Base-by-base conservation (phyloP, 768 basidiomycete genomes). In the Kondoa subrosea region DNA sequence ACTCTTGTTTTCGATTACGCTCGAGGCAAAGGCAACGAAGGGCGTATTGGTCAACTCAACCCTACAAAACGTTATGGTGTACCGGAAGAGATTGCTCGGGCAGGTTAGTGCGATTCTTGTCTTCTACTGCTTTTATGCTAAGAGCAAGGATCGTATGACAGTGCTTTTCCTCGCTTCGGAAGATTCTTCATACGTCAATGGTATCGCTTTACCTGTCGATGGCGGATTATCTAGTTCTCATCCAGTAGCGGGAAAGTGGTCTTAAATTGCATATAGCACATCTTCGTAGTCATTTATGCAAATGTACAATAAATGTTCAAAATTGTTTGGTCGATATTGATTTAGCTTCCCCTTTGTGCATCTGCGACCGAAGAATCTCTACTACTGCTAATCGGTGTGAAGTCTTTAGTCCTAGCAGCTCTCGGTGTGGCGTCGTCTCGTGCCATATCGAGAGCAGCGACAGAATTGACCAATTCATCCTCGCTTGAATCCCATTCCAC, bases 31-130 rank as follows among this genome's bases (percentile, higher is more conserved):
- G 91, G 91, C 8, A 87, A 80, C n/a, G 81, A 78, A 25, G 78
- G 79, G 64, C 90, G 86, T 78, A 82, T 96, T 64, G 91, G 91
- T 2, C 84, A 88, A 74, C 78, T 93, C 66, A 92, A 92, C 75
- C 85, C 91, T 12, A 75, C 89, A 68, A 85, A 88, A 25, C 81
- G 91, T 66, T 89, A 85, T 21, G 71, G 73, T 17, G 71, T 68
- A 29, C 57, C 68, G 12, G 26, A 75, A 88, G 89, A 96, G 81
- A 86, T 96, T 67, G 92, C 89, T 1, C 85, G 87, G 69, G 85
- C 83, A 63, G 40, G 40, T 50, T 21, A 50, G 88, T 86, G 0
- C 78, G 91, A 26, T 95, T 91, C 80, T 80, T 95, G 50, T 91
- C 89, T 15, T 60, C 30, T 61, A 12, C 4, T 59, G 31, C 3